Base-by-base conservation (phyloP, 1,284 basidiomycete genomes). In the Leccinum pachyderme region DNA sequence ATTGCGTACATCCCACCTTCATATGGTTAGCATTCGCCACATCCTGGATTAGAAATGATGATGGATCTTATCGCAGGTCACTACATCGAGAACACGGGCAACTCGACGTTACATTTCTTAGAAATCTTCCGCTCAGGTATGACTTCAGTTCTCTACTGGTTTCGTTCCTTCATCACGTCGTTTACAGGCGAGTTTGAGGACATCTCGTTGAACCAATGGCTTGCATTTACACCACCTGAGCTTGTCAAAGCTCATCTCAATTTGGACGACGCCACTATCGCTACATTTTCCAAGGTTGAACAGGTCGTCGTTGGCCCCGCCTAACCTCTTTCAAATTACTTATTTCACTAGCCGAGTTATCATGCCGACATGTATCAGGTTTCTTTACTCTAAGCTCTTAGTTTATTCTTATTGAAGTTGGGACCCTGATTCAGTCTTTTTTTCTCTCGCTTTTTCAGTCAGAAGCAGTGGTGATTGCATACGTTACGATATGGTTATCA, bases 51-150 rank as follows among this genome's bases (percentile, higher is more conserved):
- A 33, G 27, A 29, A 18, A 24, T 4, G 51, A 46, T 48, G 15
- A 54, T n/a, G 37, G 18, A 28, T 18, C 29, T 24, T 18, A 43
- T 60, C 45, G 4, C 55, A 79, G 83, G 81, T 0, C 87, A 88
- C 64, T 87, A 88, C 61, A 73, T 88, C 27, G 84, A 88, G 70
- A 87, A 87, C 64, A 83, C 79, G 1, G 84, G 86, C n/a, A 81
- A 82, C 59, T 75, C 77, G 2, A 79, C 82, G 0, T 64, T 87
- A 45, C 75, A 72, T 56, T 83, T 81, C 64, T 70, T 89, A 7
- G 86, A 88, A 66, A 77, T 89, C 33, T 81, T 87, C 68, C 81
- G 79, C 58, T 76, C 81, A 33, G 76, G 80, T 77, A 64, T 51
- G 54, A 67, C 54, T 7, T 22, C n/a, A 11, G 13, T n/a, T 49